These are phyloP conservation scores for Phycomyces blakesleeanus DNA, from an alignment of 192 early-diverging fungal species.

Conservation along the genomic window DNA sequence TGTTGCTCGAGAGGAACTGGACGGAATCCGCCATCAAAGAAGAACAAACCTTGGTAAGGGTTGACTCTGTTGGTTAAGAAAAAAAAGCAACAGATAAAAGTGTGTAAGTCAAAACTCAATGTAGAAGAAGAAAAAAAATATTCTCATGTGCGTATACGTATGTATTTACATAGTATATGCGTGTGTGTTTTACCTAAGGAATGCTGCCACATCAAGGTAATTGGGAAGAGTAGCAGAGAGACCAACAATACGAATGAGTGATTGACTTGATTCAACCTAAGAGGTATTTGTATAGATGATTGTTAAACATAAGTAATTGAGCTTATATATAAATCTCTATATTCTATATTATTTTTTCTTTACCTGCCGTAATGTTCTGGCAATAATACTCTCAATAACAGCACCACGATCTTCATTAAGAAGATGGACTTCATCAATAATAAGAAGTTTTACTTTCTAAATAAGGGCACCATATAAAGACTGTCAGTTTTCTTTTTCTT, in stretches of 20 bases:
- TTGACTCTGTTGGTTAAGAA: constrained; percentile 64
- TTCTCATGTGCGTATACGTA: too few relatives aligned
- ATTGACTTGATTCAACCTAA: constrained; percentile 82
- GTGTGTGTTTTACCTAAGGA: constrained; percentile 58
- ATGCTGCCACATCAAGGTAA: constrained; percentile 91
- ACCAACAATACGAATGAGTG: constrained; percentile 94
- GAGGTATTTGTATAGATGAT: too few relatives aligned
- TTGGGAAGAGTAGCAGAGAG: constrained; percentile 98
- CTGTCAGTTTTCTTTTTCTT: too few relatives aligned
- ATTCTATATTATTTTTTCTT: background rate
- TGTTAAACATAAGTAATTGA: too few relatives aligned
- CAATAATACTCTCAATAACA: constrained; percentile 94
- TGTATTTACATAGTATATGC: background rate
- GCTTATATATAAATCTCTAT: too few relatives aligned
- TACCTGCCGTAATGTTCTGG: constrained; percentile 87
- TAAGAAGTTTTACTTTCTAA: constrained; percentile 87
- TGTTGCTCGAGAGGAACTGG: constrained; percentile 96
- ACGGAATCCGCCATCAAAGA: constrained; percentile 92
- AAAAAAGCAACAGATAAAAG: too few relatives aligned
- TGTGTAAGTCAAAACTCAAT: too few relatives aligned
- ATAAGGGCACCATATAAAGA: too few relatives aligned
- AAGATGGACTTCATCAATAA: constrained; percentile 97
- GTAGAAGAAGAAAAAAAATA: too few relatives aligned
- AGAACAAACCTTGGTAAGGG: constrained; percentile 89
- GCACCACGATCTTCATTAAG: constrained; percentile 95